Evolutionary conservation across 2,329 filamentous ascomycete genomes (phyloP).

Genomic region (Westerdykella sp.): DNA sequence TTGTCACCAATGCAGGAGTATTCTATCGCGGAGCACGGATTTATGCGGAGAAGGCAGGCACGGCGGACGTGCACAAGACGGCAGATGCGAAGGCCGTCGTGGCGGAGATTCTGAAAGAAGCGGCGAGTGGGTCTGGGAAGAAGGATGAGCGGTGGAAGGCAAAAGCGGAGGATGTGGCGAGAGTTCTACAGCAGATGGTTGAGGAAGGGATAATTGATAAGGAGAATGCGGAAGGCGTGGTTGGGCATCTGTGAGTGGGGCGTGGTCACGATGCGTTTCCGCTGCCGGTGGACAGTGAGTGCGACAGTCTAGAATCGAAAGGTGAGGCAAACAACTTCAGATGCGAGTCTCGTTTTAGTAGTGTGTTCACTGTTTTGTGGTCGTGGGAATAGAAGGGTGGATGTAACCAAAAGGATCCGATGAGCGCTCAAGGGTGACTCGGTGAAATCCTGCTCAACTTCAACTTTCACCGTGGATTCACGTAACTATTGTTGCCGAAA

Average conservation of each 20-base stretch:
- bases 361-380: neutral
- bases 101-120: constrained; percentile 42
- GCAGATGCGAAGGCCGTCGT: constrained; percentile 46
- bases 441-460: no score
- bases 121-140: constrained; percentile 27
- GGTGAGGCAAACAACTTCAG: neutral
- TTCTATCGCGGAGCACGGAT: constrained; percentile 30
- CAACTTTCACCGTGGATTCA: no score
- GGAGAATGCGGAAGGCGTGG: constrained; percentile 19
- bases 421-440: no score
- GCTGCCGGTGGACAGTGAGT: neutral
- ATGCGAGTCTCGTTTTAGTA: neutral
- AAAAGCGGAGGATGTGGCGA: constrained; percentile 37
- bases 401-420: neutral
- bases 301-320: no score
- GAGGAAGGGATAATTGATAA: constrained; percentile 46
- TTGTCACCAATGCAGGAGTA: constrained; percentile 37
- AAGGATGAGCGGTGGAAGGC: constrained; percentile 37
- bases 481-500: no score
- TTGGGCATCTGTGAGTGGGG: neutral
- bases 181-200: constrained; percentile 46
- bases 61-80: constrained; percentile 38
- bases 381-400: neutral
- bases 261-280: neutral
- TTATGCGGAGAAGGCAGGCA: constrained; percentile 26